phyloP scores from a whole-genome alignment of 805 yeast genomes.

The Cyberlindnera sargentensis region DNA sequence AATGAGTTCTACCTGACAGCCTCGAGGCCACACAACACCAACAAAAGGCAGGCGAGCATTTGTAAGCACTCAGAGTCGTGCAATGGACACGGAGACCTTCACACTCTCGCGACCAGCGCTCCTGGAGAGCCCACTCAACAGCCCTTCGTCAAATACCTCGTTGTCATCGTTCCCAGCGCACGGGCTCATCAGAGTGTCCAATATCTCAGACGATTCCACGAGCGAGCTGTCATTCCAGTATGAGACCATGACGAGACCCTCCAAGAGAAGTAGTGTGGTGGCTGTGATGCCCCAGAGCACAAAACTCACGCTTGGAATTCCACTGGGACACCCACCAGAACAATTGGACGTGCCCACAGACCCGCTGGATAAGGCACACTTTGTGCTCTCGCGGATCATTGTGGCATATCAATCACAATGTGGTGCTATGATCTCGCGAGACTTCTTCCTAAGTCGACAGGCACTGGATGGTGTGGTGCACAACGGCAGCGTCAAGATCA shows the following conservation, averaged over 20 bases:
- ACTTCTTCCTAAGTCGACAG: conserved; percentile 12
- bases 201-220: conserved; percentile 16
- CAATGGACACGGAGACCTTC: not conserved
- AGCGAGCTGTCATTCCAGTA: conserved; percentile 11
- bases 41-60: too few relatives aligned
- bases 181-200: conserved; percentile 19
- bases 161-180: conserved; percentile 14
- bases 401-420: conserved; percentile 15
- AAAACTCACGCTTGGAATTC: too few relatives aligned
- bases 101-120: not conserved
- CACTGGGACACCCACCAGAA: too few relatives aligned
- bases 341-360: not conserved
- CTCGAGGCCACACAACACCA: too few relatives aligned
- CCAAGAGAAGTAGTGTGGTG: not conserved
- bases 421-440: conserved; percentile 13
- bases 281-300: too few relatives aligned
- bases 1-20: too few relatives aligned
- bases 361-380: conserved; percentile 8
- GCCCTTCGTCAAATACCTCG: not conserved
- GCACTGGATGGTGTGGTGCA: conserved; percentile 8
- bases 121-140: not conserved
- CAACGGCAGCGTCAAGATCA: conserved; percentile 20
- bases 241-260: not conserved
- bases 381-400: conserved; percentile 9
- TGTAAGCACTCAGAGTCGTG: too few relatives aligned